phyloP scores from a whole-genome alignment of 2,329 filamentous ascomycete genomes.

The Chaetothyriales sp. region DNA sequence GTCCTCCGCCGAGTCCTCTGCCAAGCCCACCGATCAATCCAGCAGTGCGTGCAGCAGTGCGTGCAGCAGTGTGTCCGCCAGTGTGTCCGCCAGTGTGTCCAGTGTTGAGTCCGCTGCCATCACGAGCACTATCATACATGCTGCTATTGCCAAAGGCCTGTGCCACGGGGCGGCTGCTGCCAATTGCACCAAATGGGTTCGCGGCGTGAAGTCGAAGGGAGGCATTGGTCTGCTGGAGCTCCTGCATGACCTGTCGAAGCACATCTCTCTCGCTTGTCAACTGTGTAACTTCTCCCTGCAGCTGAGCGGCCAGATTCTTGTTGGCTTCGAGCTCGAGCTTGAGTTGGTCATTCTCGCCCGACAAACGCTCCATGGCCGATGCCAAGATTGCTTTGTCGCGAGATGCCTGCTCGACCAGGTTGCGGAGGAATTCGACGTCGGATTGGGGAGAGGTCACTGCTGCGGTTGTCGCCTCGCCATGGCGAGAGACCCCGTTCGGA shows the following conservation, averaged over 20 bases:
- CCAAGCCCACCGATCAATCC: too few species aligned
- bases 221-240: background rate
- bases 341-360: conserved; percentile 2
- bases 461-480: background rate
- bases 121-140: background rate
- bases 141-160: background rate
- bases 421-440: background rate
- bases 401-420: background rate
- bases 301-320: conserved; percentile 4
- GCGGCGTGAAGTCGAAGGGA: background rate
- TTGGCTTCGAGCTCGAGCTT: conserved; percentile 7
- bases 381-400: background rate
- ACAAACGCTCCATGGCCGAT: background rate
- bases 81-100: too few species aligned
- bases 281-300: conserved; percentile 2
- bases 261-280: background rate
- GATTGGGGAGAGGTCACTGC: background rate
- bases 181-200: background rate
- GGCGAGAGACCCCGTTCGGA: background rate
- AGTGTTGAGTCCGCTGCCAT: background rate
- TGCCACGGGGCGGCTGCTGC: background rate
- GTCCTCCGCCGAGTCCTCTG: too few species aligned
- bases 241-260: background rate
- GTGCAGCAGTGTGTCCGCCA: too few species aligned
- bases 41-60: too few species aligned